Conservation (phyloP, 148 eudicot species). For the Cornus florida region DNA sequence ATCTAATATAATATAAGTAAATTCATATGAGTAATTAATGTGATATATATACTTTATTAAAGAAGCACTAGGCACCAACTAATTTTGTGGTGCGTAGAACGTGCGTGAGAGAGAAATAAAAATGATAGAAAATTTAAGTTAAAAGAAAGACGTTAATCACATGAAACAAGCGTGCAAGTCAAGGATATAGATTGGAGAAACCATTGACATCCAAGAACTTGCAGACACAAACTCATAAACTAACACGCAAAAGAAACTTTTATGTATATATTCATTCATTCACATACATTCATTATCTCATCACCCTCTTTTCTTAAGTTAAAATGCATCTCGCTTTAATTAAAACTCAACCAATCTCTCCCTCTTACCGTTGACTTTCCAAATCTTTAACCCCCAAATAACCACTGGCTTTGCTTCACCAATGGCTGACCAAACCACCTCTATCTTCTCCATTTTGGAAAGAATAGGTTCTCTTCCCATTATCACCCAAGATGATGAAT, state of each 20-base stretch:
- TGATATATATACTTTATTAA: not conserved
- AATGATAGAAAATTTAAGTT: constrained; percentile 7
- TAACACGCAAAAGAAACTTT: not conserved
- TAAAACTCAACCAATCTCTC: constrained; percentile 8
- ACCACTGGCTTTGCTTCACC: constrained; percentile 3
- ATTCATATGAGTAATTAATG: not conserved
- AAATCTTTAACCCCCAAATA: constrained; percentile 11
- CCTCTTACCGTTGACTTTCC: constrained; percentile 32
- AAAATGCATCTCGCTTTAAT: constrained; percentile 20
- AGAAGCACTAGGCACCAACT: not conserved
- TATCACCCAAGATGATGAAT: constrained; percentile 10
- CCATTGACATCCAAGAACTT: constrained; percentile 28
- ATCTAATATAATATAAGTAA: too few relatives aligned
- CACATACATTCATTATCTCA: too few relatives aligned
- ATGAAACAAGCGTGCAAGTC: constrained; percentile 24
- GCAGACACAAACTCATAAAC: not conserved
- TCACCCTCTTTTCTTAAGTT: constrained; percentile 2
- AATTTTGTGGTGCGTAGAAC: constrained; percentile 17
- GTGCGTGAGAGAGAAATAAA: constrained; percentile 12
- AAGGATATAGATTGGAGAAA: constrained; percentile 7
- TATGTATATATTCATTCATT: too few relatives aligned
- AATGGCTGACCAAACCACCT: constrained; percentile 14
- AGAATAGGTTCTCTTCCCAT: too few relatives aligned
- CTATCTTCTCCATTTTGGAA: not conserved
- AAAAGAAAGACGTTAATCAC: constrained; percentile 22